Percentiles rank a stretch among this genome's conserved stretches.
These are phyloP conservation scores for Amanita polypyramis DNA, from an alignment of 768 basidiomycete species.

Conservation along the genomic window DNA sequence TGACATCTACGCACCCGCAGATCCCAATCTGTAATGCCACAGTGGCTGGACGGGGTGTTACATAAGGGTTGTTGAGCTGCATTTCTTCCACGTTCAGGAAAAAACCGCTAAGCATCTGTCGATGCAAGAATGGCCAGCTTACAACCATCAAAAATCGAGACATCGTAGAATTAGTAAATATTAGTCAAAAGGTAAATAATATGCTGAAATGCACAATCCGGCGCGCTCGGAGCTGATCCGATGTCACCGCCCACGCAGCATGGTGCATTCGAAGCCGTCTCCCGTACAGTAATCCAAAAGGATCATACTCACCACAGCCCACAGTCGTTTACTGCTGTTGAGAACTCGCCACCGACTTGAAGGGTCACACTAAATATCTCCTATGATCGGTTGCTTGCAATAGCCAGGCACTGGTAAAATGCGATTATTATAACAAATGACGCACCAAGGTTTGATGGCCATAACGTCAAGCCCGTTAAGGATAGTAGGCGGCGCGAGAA, in stretches of 20 bases:
- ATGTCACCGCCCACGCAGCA: slow-evolving; percentile 33
- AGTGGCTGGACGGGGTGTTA: slow-evolving; percentile 61
- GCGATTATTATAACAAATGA: slow-evolving; percentile 13
- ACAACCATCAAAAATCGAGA: slow-evolving; percentile 45
- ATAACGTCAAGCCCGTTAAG: slow-evolving; percentile 26
- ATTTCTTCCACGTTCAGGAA: slow-evolving; percentile 97
- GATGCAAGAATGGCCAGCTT: slow-evolving; percentile 62
- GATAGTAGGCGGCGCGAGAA: slow-evolving; percentile 6
- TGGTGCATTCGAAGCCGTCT: not conserved
- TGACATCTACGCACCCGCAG: slow-evolving; percentile 82
- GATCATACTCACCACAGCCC: slow-evolving; percentile 37
- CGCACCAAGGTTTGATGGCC: slow-evolving; percentile 35
- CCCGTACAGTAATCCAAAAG: not conserved
- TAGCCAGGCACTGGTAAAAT: slow-evolving; percentile 30
- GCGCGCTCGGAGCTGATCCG: slow-evolving; percentile 22
- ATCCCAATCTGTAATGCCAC: slow-evolving; percentile 87
- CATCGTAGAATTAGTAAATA: slow-evolving; percentile 37
- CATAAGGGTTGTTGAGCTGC: slow-evolving; percentile 61
- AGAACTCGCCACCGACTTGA: slow-evolving; percentile 85
- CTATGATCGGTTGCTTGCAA: slow-evolving; percentile 51
- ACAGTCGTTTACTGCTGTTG: slow-evolving; percentile 70
- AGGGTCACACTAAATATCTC: slow-evolving; percentile 65
- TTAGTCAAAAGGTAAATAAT: not conserved
- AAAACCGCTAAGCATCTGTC: slow-evolving; percentile 92
- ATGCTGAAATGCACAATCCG: slow-evolving; percentile 27